These are phyloP conservation scores for Pisolithus tinctorius DNA, from an alignment of 768 basidiomycete genomes.

Conservation along the genomic window DNA sequence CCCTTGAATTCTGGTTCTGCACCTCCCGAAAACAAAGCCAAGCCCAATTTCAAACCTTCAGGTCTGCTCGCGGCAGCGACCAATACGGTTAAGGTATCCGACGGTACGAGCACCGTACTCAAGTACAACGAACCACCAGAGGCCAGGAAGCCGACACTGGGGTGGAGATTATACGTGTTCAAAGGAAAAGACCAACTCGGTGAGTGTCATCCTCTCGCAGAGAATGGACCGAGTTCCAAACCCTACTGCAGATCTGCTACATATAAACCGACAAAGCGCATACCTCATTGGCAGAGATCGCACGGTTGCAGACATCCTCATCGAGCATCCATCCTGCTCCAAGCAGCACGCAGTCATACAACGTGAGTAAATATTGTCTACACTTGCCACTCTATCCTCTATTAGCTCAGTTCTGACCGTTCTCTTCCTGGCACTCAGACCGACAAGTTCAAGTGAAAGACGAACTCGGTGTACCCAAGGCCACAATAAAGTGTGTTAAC, in stretches of 20 bases:
- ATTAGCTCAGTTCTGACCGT: not conserved
- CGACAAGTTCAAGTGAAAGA: constrained; percentile 83
- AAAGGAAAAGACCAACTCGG: constrained; percentile 91
- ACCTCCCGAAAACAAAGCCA: constrained; percentile 51
- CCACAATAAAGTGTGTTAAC: constrained; percentile 70
- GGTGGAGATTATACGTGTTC: constrained; percentile 97
- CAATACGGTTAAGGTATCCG: constrained; percentile 72
- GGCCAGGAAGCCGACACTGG: constrained; percentile 82
- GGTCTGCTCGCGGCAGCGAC: constrained; percentile 95
- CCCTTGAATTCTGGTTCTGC: constrained; percentile 33
- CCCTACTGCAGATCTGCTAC: constrained; percentile 62
- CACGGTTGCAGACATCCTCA: constrained; percentile 75
- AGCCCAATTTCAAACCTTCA: constrained; percentile 86
- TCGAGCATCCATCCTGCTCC: constrained; percentile 96
- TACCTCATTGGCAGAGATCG: constrained; percentile 91
- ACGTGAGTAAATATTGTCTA: constrained; percentile 41
- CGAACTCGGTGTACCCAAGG: constrained; percentile 75
- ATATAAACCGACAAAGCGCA: constrained; percentile 90
- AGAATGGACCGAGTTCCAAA: not conserved
- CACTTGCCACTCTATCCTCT: not conserved
- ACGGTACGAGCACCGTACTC: constrained; percentile 76
- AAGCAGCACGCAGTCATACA: constrained; percentile 98
- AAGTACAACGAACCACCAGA: constrained; percentile 99
- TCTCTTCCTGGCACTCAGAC: constrained; percentile 35
- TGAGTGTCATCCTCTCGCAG: constrained; percentile 34